Base-by-base conservation (phyloP, 192 early-diverging fungal species). In the Jimgerdemannia flammicorona region DNA sequence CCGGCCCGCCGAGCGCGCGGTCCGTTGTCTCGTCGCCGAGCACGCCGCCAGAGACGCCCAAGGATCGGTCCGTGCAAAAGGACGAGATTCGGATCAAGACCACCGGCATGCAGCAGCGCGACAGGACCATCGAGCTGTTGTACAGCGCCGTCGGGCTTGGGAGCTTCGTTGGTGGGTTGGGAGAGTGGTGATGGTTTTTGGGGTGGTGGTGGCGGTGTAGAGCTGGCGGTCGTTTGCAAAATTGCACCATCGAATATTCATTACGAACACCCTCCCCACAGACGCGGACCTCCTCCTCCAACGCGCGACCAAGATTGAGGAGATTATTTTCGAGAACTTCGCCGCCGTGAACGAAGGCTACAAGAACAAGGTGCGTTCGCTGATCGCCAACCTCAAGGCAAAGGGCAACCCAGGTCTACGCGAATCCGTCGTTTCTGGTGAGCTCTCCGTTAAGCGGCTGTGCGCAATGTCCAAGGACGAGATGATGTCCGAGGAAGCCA, bases 401-500 rank as follows among this genome's bases (percentile, higher is more conserved):
- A 96, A 91, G 76, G 85, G 81, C 69, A 95, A 97, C 73, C 94
- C 95, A 4, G 88, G 82, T 11, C 80, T 98, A 73, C 85, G 93
- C 70, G 84, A 87, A 42, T 81, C 81, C 29, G 86, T 97, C 3
- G 86, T 95, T 1, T 83, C 80, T 59, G 95, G 94, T 3, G 84
- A 89, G 4, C 78, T 97, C n/a, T 49, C 85, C 0, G 79, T 88
- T 10, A 84, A 89, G 40, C 79, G 83, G 4, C 89, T 98, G 80
- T 94, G 94, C 72, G 81, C 84, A 0, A 96, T 96, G 95, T 80
- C 84, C 63, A 90, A 86, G 43, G 89, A 90, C 63, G 96, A 98
- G 65, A 96, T 99, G 95, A 96, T 95, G 43, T 94, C 95, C 2
- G 93, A 95, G 71, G 93, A 96, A 71, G 86, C 87, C 10, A 92